Evolutionary conservation across 306 rosid genomes (phyloP), one percentile per base, ranked within the genome.

Genomic region (Amphicarpaea edgeworthii): DNA sequence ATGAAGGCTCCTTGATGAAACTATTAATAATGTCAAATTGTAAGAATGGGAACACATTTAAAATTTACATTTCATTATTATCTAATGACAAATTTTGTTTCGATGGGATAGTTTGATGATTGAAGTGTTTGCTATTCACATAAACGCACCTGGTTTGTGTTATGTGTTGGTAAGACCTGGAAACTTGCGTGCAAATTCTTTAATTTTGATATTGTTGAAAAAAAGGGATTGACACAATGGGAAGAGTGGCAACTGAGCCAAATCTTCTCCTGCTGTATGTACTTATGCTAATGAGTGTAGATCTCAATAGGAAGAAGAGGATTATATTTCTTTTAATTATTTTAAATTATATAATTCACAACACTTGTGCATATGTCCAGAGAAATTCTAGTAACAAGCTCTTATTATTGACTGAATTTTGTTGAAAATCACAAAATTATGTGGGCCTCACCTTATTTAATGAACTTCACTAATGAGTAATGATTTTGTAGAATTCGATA

Each of bases 31-130:
- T 24, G n/a, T n/a, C 61, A 30, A 40, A 47, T 61, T 63, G 45
- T 79, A 54, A 57, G 8, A 58, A 69, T n/a, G 37, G 50, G 41
- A 32, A 34, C 9, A 55, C 6, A 34, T 55, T 51, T 54, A 20
- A 40, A 24, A 50, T 34, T n/a, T 14, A 20, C 66, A 8, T 34
- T 55, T 53, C 28, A 30, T 45, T 43, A 11, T 54, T 46, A 47
- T 63, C 38, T 17, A 6, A 63, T 79, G 46, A 24, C 12, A 57
- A 57, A 12, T 23, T 54, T 24, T 57, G 17, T 57, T 54, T 54
- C 15, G 0, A 21, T 5, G 10, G 32, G n/a, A 21, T 21, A 10
- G 6, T 10, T 54, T 20, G 30, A 54, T 54, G 55, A 21, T 54
- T 54, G 32, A 21, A 54, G n/a, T 54, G n/a, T 8, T 8, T 54